Percentiles rank a stretch among this genome's conserved stretches.
Evolutionary conservation across 257 asterid genomes (phyloP).

Genomic region (Ballota nigra): DNA sequence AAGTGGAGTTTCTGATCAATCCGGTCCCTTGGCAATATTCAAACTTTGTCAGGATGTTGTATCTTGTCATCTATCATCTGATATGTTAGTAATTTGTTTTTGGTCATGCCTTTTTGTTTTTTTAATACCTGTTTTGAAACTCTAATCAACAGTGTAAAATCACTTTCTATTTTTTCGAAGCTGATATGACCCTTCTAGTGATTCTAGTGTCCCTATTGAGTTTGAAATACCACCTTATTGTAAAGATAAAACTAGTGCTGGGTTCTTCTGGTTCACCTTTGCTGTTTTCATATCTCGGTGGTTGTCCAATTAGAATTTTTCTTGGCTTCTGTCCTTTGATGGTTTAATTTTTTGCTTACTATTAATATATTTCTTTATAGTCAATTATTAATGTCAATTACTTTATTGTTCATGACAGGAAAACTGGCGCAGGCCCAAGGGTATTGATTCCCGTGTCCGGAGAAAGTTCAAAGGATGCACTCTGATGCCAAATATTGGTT

Average conservation of each 20-base stretch:
- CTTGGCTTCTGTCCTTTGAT: neutral
- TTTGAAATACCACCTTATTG: too few relatives aligned
- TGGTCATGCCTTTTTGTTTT: neutral
- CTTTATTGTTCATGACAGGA: constrained; percentile 16
- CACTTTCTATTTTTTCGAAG: too few relatives aligned
- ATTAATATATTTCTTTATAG: neutral
- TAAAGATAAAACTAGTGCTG: neutral
- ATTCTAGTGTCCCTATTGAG: too few relatives aligned
- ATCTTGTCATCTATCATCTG: neutral
- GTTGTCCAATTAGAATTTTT: neutral
- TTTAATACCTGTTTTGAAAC: too few relatives aligned
- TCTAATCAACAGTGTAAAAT: too few relatives aligned
- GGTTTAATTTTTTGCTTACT: neutral
- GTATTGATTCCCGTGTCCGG: constrained; percentile 53
- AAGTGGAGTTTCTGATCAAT: neutral
- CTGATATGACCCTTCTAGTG: too few relatives aligned
- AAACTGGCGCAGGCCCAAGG: constrained; percentile 58
- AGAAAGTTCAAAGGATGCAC: constrained; percentile 51
- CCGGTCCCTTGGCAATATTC: neutral
- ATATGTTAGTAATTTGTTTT: neutral
- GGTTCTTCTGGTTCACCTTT: neutral
- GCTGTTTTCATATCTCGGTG: neutral
- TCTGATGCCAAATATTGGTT: constrained; percentile 51
- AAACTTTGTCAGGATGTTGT: neutral
- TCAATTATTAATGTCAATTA: neutral